Evolutionary conservation across 2,329 filamentous ascomycete genomes (phyloP), one percentile per base, ranked within the genome.

Genomic region (Endothia cerciana): DNA sequence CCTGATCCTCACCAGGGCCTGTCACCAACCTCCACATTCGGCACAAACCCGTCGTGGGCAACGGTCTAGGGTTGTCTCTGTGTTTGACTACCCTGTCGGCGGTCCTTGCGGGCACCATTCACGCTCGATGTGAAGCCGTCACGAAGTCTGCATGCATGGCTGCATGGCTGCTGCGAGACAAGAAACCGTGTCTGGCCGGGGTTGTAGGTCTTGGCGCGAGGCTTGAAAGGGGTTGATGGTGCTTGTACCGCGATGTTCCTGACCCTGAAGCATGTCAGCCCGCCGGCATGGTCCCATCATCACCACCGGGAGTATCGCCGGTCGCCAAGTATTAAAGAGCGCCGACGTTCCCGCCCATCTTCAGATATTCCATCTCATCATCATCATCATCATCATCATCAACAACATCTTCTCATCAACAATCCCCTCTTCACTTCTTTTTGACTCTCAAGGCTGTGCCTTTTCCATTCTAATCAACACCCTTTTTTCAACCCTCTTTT

Each of bases 401-500:
- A 55, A 53, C 49, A 43, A 56, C 8, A 36, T 38, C 30, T 60
- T 43, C 25, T 57, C 36, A 30, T 53, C 33, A 30, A 22, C n/a
- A 61, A 62, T 55, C 62, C 59, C 53, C 25, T 62, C 38, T 55
- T 58, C 43, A 33, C 41, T 63, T 62, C 28, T 56, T 58, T 51
- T n/a, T 19, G 17, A 57, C 51, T 58, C 19, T 17, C 65, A 66
- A 68, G 66, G 66, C 66, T 57, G 66, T 53, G 56, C 66, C 66
- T 68, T 60, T 67, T 65, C 55, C 15, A 22, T 67, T 67, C 59
- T 51, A 58, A 56, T 51, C 40, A 5, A 36, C 33, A 7, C 10
- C 10, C 6, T 36, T 36, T 36, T 45, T 45, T 10, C 6, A 33
- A 22, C 6, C 25, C 4, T 33, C 11, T 40, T 28, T 19, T 19